A percentile compares a stretch with the other conserved stretches of the same genome.
Conservation (phyloP, 805 yeast species). For the Saccharomycopsis oosterbeekiorum region DNA sequence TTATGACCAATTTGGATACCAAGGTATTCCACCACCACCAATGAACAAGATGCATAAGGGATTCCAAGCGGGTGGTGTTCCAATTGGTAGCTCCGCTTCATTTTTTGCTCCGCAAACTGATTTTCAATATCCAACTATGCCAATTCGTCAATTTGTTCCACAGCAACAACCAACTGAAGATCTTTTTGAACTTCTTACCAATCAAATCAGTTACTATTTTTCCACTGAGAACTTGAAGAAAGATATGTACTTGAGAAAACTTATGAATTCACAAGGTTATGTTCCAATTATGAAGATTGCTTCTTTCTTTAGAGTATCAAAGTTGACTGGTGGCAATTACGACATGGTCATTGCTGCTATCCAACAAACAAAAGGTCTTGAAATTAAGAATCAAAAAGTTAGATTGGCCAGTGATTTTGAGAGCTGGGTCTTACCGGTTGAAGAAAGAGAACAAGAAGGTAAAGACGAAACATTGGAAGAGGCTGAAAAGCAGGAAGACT, state of each 20-base stretch:
- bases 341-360: conserved; percentile 44
- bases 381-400: conserved; percentile 34
- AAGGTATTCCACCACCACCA: conserved; percentile 2
- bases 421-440: conserved; percentile 50
- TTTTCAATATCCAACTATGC: neutral
- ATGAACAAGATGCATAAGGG: neutral
- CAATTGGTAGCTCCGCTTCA: neutral
- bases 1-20: neutral
- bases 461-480: conserved; percentile 5
- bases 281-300: conserved; percentile 55
- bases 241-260: conserved; percentile 73
- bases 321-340: conserved; percentile 48
- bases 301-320: conserved; percentile 66
- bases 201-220: conserved; percentile 85
- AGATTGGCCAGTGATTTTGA: conserved; percentile 49
- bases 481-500: neutral
- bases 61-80: neutral
- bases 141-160: neutral
- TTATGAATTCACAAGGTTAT: conserved; percentile 72
- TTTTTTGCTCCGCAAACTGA: conserved; percentile 2
- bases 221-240: conserved; percentile 77
- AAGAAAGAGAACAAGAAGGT: conserved; percentile 10
- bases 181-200: conserved; percentile 21
- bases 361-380: conserved; percentile 30
- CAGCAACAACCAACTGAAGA: conserved; percentile 1